Conservation (phyloP, 2,329 filamentous ascomycete genomes). For the Aspergillus thermomutatus region DNA sequence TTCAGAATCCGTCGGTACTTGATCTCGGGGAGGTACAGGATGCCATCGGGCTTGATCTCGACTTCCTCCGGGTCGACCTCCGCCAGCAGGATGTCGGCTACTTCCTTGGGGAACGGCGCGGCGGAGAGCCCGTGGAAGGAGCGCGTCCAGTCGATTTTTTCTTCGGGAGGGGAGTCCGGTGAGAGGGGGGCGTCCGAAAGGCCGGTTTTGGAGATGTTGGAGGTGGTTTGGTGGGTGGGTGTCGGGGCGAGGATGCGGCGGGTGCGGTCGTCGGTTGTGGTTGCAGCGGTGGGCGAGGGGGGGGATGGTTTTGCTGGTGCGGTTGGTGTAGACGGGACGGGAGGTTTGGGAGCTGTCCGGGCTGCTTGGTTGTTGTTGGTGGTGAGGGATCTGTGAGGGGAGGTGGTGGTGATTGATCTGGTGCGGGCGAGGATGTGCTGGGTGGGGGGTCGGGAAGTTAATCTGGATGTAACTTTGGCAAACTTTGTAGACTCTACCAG, state of each 20-base stretch:
- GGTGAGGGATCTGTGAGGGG: background rate
- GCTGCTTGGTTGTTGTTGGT: slow-evolving; percentile 2
- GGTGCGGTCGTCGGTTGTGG: slow-evolving; percentile 14
- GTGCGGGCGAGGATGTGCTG: slow-evolving; percentile 5
- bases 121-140: slow-evolving; percentile 78
- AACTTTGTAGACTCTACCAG: slow-evolving; percentile 10
- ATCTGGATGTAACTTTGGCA: background rate
- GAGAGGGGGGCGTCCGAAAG: slow-evolving; percentile 35
- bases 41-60: slow-evolving; percentile 96
- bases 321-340: slow-evolving; percentile 10
- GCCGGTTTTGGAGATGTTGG: slow-evolving; percentile 39
- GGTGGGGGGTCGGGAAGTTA: background rate
- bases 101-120: slow-evolving; percentile 67
- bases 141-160: slow-evolving; percentile 72
- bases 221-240: slow-evolving; percentile 29
- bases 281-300: slow-evolving; percentile 12
- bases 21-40: slow-evolving; percentile 95
- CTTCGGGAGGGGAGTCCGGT: slow-evolving; percentile 25
- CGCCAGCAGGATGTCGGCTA: slow-evolving; percentile 64
- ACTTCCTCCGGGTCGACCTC: slow-evolving; percentile 71
- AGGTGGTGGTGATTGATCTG: slow-evolving; percentile 6
- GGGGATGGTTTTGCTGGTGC: slow-evolving; percentile 8
- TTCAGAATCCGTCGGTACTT: slow-evolving; percentile 94
- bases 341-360: slow-evolving; percentile 12
- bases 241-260: slow-evolving; percentile 20